These are phyloP conservation scores for Litsea cubeba DNA, from an alignment of 164 flowering plant genomes.

Conservation along the genomic window DNA sequence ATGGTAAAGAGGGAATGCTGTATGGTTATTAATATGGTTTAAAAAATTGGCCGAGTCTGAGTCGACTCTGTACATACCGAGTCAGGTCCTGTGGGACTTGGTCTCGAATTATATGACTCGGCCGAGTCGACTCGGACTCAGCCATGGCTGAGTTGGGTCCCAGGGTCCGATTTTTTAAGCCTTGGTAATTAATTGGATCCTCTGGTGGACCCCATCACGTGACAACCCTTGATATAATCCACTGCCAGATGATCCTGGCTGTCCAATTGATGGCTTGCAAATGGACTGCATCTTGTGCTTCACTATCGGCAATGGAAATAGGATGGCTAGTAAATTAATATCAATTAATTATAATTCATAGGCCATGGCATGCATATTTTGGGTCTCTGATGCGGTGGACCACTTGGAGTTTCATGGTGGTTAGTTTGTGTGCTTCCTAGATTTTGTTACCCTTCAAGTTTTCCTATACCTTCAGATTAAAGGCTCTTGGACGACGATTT, in stretches of 20 bases:
- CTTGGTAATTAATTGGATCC: too few species aligned
- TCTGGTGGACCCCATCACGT: not conserved
- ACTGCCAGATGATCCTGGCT: not conserved
- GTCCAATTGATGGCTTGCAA: not conserved
- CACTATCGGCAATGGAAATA: not conserved
- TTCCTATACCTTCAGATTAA: conserved; percentile 37
- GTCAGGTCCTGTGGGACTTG: too few species aligned
- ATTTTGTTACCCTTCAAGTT: not conserved
- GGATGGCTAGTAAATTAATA: not conserved
- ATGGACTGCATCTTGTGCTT: not conserved
- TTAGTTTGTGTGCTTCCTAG: not conserved
- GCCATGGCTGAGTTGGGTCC: too few species aligned
- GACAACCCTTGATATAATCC: not conserved
- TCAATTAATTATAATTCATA: too few species aligned
- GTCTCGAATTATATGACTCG: too few species aligned
- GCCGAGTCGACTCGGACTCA: too few species aligned
- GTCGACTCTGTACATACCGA: too few species aligned
- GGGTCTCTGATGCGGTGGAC: not conserved
- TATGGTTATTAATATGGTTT: not conserved
- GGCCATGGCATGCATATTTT: not conserved
- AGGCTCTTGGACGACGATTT: conserved; percentile 66
- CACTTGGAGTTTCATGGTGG: too few species aligned
- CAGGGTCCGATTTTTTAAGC: too few species aligned
- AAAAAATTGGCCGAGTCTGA: too few species aligned
- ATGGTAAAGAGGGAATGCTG: not conserved